Conservation (phyloP, 2,329 filamentous ascomycete species). For the Coniella vitis region DNA sequence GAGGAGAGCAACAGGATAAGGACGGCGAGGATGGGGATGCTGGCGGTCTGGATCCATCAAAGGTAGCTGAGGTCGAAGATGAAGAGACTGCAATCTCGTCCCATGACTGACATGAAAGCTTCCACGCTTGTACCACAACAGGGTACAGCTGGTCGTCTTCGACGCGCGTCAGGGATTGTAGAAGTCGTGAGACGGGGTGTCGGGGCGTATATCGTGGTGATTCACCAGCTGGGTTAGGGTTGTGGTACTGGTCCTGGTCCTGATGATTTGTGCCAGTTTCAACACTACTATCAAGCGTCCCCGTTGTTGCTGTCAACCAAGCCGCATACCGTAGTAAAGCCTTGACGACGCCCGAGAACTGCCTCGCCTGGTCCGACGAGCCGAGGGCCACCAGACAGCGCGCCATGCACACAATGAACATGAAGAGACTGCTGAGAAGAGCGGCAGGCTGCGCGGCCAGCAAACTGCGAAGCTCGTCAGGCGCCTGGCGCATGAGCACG, state of each 20-base stretch:
- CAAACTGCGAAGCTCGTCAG: conserved; percentile 3
- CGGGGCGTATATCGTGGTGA: neutral
- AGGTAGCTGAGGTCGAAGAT: no score
- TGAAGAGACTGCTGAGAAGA: conserved; percentile 5
- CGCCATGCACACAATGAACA: conserved; percentile 5
- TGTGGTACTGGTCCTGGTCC: no score
- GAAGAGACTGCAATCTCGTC: neutral
- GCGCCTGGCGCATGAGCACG: conserved; percentile 8
- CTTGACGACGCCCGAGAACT: conserved; percentile 6
- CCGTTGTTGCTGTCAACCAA: neutral
- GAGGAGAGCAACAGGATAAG: no score
- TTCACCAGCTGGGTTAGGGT: neutral
- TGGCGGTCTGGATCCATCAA: no score
- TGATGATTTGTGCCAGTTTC: neutral
- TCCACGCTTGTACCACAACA: conserved; percentile 9
- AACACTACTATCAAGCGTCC: neutral
- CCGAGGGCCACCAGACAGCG: neutral
- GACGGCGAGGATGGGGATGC: no score
- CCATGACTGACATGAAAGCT: conserved; percentile 9
- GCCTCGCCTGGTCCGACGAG: neutral
- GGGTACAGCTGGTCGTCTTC: conserved; percentile 10
- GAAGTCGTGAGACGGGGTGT: conserved; percentile 5
- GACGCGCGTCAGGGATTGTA: conserved; percentile 5
- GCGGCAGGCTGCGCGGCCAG: conserved; percentile 1
- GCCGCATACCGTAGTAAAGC: conserved; percentile 5